Conservation (phyloP, 176 grass and related monocot genomes). For the Triticum timopheevii region DNA sequence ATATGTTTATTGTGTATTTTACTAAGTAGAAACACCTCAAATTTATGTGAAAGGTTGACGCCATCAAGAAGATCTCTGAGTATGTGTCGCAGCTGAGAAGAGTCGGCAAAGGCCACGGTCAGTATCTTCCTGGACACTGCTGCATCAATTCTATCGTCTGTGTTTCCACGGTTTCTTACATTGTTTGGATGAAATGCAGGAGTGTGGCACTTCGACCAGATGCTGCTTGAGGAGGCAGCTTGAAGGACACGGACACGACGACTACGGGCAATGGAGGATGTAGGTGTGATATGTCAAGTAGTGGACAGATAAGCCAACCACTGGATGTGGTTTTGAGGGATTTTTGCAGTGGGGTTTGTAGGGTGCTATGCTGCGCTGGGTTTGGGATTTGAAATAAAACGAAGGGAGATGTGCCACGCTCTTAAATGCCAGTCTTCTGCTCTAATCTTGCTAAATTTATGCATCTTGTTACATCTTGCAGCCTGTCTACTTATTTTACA, state of each 20-base stretch:
- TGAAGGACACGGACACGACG: conserved; percentile 13
- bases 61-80: conserved; percentile 84
- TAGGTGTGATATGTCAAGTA: neutral
- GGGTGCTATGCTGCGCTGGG: neutral
- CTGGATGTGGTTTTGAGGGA: neutral
- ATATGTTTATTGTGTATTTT: neutral
- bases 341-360: conserved; percentile 9
- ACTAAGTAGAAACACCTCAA: neutral
- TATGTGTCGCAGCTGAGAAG: conserved; percentile 83
- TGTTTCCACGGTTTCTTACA: neutral
- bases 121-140: conserved; percentile 1
- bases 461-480: neutral
- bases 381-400: conserved; percentile 4
- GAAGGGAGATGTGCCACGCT: neutral
- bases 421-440: neutral
- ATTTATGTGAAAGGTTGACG: conserved; percentile 58
- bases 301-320: neutral
- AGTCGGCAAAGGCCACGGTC: conserved; percentile 86
- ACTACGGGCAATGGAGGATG: neutral
- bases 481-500: neutral
- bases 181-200: conserved; percentile 51
- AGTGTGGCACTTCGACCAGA: conserved; percentile 89
- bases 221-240: conserved; percentile 63
- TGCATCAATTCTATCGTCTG: neutral
- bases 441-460: neutral